Evolutionary conservation across 2,329 filamentous ascomycete species (phyloP).

Genomic region (Pyrenochaeta sp.): DNA sequence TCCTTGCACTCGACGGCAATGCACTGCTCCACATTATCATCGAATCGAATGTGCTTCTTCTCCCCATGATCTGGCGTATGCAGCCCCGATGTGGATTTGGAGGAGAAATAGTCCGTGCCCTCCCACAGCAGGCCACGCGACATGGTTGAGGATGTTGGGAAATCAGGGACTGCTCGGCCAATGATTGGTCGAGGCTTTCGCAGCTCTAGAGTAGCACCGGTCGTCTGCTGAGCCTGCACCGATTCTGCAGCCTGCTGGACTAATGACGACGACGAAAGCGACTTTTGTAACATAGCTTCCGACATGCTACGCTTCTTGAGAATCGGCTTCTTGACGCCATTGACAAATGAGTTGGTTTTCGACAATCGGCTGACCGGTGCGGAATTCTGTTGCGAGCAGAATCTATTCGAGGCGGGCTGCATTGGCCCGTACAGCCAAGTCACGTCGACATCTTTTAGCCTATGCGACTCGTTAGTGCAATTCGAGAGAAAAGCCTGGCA

Average conservation of each 20-base stretch:
- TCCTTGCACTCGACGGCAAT: slow-evolving; percentile 91
- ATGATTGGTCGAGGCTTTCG: slow-evolving; percentile 64
- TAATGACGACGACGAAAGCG: slow-evolving; percentile 85
- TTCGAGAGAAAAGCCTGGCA: slow-evolving; percentile 16
- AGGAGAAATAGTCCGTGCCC: slow-evolving; percentile 71
- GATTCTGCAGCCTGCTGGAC: slow-evolving; percentile 89
- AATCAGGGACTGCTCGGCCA: slow-evolving; percentile 73
- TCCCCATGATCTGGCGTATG: slow-evolving; percentile 69
- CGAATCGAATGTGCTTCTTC: slow-evolving; percentile 92
- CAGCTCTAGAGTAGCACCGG: slow-evolving; percentile 53
- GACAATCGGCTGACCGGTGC: slow-evolving; percentile 65
- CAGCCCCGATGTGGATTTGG: slow-evolving; percentile 74
- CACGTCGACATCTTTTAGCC: slow-evolving; percentile 96
- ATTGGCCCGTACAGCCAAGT: slow-evolving; percentile 97
- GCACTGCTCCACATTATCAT: slow-evolving; percentile 94
- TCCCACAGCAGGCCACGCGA: slow-evolving; percentile 69
- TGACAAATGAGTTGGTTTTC: slow-evolving; percentile 71
- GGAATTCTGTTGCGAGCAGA: slow-evolving; percentile 57
- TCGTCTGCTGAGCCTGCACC: slow-evolving; percentile 82
- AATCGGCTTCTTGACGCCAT: slow-evolving; percentile 81
- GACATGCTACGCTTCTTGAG: slow-evolving; percentile 97
- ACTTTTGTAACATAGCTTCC: slow-evolving; percentile 90
- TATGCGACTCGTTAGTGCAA: slow-evolving; percentile 54
- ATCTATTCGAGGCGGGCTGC: slow-evolving; percentile 73
- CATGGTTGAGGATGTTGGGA: slow-evolving; percentile 70